Percentiles rank a stretch among this genome's conserved stretches.
Conservation (phyloP, 2,329 filamentous ascomycete genomes). For the Didymella pinodella region DNA sequence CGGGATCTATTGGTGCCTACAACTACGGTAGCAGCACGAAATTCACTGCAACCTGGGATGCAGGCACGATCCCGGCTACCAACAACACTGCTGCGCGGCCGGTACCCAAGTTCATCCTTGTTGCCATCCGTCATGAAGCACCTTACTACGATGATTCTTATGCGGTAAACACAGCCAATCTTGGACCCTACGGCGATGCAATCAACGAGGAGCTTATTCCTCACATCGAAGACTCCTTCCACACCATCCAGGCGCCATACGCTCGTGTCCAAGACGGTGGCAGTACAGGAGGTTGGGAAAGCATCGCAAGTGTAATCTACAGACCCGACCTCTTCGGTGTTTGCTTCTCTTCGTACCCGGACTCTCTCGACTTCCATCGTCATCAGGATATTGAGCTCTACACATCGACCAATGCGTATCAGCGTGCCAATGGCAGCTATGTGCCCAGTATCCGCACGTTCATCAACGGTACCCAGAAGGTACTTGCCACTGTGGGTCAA, state of each 20-base stretch:
- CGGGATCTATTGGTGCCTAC: constrained; percentile 34
- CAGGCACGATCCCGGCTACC: constrained; percentile 40
- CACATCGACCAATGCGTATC: constrained; percentile 40
- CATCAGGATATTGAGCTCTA: constrained; percentile 52
- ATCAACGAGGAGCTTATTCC: constrained; percentile 54
- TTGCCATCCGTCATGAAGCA: constrained; percentile 51
- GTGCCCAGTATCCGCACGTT: constrained; percentile 44
- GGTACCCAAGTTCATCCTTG: constrained; percentile 49
- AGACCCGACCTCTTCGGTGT: constrained; percentile 51
- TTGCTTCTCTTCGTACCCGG: constrained; percentile 51
- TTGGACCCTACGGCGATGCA: constrained; percentile 52
- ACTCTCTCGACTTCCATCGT: constrained; percentile 49
- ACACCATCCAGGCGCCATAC: constrained; percentile 48
- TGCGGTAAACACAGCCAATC: constrained; percentile 51
- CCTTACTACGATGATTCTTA: constrained; percentile 53
- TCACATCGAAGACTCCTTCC: constrained; percentile 44
- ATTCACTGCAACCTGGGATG: constrained; percentile 43
- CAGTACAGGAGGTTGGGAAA: constrained; percentile 51
- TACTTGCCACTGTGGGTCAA: constrained; percentile 37
- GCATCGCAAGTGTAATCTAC: constrained; percentile 48
- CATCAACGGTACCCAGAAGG: constrained; percentile 37
- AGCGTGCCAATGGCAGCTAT: constrained; percentile 37
- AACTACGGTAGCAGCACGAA: constrained; percentile 25
- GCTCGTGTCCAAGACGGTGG: constrained; percentile 51
- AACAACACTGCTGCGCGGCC: constrained; percentile 36